phyloP scores from a whole-genome alignment of 805 yeast species.

The Blastobotrys chiropterorum region DNA sequence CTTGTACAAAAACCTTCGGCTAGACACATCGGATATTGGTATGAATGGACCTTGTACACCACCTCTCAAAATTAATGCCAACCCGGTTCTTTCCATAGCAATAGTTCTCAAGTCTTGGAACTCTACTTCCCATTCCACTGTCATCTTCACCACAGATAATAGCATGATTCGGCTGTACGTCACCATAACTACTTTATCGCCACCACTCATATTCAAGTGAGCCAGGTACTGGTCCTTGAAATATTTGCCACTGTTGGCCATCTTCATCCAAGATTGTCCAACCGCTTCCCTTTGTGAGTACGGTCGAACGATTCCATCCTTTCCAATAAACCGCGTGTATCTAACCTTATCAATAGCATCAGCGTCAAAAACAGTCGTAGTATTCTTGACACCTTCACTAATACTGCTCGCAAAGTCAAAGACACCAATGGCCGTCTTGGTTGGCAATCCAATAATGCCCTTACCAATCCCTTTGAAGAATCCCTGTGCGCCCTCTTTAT shows the following conservation, averaged over 20 bases:
- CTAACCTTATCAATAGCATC: slow-evolving; percentile 74
- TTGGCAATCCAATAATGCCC: slow-evolving; percentile 92
- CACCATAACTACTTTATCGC: slow-evolving; percentile 68
- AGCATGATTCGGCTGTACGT: slow-evolving; percentile 66
- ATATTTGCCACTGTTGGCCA: slow-evolving; percentile 73
- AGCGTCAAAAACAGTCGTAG: slow-evolving; percentile 83
- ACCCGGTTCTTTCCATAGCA: slow-evolving; percentile 72
- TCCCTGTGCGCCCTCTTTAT: slow-evolving; percentile 83
- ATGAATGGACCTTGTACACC: slow-evolving; percentile 63
- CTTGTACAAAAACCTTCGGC: slow-evolving; percentile 60
- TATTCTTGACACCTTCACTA: slow-evolving; percentile 87
- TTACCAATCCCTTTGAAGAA: slow-evolving; percentile 91
- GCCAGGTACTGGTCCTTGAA: slow-evolving; percentile 74
- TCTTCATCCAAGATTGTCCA: slow-evolving; percentile 89
- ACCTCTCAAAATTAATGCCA: slow-evolving; percentile 55
- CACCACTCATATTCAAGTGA: slow-evolving; percentile 68
- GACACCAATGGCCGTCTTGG: slow-evolving; percentile 92
- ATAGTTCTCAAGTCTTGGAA: slow-evolving; percentile 65
- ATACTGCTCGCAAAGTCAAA: slow-evolving; percentile 89
- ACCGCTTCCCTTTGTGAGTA: slow-evolving; percentile 79
- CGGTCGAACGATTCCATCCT: slow-evolving; percentile 67
- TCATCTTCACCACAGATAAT: slow-evolving; percentile 54
- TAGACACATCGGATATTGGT: slow-evolving; percentile 64
- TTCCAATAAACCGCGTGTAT: slow-evolving; percentile 68
- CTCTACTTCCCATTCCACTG: slow-evolving; percentile 63